These are phyloP conservation scores for Limtongozyma cylindracea DNA, from an alignment of 805 yeast genomes.

Conservation along the genomic window DNA sequence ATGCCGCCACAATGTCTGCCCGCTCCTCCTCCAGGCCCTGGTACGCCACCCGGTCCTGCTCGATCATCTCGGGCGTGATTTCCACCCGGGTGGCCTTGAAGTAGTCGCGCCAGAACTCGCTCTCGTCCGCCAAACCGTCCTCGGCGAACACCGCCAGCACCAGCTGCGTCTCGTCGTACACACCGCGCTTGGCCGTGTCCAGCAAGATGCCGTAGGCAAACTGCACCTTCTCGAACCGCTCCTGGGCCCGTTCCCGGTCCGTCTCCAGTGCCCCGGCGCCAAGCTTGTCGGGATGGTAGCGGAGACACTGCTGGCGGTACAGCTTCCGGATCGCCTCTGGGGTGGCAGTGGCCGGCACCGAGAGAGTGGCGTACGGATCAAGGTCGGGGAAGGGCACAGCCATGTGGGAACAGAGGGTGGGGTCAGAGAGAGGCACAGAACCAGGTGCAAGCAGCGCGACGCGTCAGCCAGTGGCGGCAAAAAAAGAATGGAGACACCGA, in stretches of 20 bases:
- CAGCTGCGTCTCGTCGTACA: slow-evolving; percentile 52
- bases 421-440: too few species aligned
- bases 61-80: slow-evolving; percentile 39
- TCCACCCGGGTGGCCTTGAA: slow-evolving; percentile 20
- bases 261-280: too few species aligned
- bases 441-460: too few species aligned
- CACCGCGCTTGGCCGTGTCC: slow-evolving; percentile 25
- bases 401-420: too few species aligned
- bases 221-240: slow-evolving; percentile 38
- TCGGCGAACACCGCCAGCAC: too few species aligned
- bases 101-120: slow-evolving; percentile 26
- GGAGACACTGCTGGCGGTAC: slow-evolving; percentile 6
- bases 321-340: slow-evolving; percentile 35
- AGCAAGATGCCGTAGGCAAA: slow-evolving; percentile 47
- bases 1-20: slow-evolving; percentile 34
- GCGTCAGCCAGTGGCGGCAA: too few species aligned
- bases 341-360: slow-evolving; percentile 12
- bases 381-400: slow-evolving; percentile 18
- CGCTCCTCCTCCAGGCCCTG: slow-evolving; percentile 34
- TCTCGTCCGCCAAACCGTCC: slow-evolving; percentile 10
- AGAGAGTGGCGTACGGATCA: slow-evolving; percentile 35
- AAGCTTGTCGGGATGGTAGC: slow-evolving; percentile 8
- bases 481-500: too few species aligned
- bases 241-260: slow-evolving; percentile 3
- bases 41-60: slow-evolving; percentile 38